Conservation (phyloP, 2,329 filamentous ascomycete genomes). For the Tolypocladium tropicale region DNA sequence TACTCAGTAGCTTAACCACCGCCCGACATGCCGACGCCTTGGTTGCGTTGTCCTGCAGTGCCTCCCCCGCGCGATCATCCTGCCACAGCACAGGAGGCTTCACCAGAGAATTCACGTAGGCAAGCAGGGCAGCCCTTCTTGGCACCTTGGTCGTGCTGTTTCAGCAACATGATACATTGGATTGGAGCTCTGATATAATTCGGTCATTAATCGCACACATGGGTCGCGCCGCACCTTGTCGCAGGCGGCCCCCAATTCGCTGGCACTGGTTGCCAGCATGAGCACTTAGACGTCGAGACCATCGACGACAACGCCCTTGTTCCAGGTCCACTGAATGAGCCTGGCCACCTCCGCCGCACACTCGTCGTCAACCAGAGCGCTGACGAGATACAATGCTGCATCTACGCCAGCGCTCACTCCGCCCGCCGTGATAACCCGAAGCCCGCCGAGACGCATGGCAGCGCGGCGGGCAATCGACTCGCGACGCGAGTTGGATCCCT, state of each 20-base stretch:
- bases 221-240: not conserved
- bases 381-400: conserved; percentile 75
- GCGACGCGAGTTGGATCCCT: conserved; percentile 61
- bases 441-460: conserved; percentile 59
- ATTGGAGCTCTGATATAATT: not conserved
- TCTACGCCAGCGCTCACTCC: conserved; percentile 74
- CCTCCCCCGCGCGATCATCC: too few species aligned
- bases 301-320: conserved; percentile 75
- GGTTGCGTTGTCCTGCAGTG: too few species aligned
- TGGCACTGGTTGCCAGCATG: conserved; percentile 15
- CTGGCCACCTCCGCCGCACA: conserved; percentile 66
- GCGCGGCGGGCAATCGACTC: conserved; percentile 74
- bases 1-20: too few species aligned
- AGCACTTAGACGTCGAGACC: conserved; percentile 64
- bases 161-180: not conserved
- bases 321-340: conserved; percentile 73
- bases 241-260: conserved; percentile 3
- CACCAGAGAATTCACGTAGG: not conserved
- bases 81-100: not conserved
- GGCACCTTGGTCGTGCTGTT: not conserved
- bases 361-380: conserved; percentile 69
- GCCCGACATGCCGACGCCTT: too few species aligned
- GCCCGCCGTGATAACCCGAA: conserved; percentile 69
- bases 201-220: not conserved
- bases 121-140: not conserved